phyloP scores from a whole-genome alignment of 1,284 basidiomycete genomes.

The Tylopilus sp. region DNA sequence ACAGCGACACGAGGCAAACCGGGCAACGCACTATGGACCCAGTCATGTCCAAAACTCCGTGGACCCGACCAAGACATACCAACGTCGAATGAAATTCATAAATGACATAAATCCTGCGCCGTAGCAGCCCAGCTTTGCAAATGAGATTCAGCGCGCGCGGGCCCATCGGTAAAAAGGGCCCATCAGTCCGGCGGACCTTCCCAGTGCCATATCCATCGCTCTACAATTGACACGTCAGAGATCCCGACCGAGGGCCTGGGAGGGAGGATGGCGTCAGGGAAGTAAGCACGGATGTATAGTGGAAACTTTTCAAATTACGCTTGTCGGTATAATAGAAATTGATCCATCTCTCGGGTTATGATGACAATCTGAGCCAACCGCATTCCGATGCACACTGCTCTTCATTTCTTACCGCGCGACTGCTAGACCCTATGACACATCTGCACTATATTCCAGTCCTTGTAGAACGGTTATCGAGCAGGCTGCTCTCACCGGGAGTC shows the following conservation, averaged over 20 bases:
- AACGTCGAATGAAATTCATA: slow-evolving; percentile 14
- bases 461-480: background rate
- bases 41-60: slow-evolving; percentile 11
- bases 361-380: background rate
- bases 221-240: slow-evolving; percentile 9
- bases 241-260: slow-evolving; percentile 10
- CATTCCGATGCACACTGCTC: slow-evolving; percentile 1
- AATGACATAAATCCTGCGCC: slow-evolving; percentile 1
- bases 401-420: slow-evolving; percentile 7
- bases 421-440: slow-evolving; percentile 19
- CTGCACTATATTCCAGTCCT: background rate
- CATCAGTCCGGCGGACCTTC: background rate
- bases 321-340: background rate
- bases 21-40: background rate
- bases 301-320: slow-evolving; percentile 7
- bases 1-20: background rate
- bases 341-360: slow-evolving; percentile 1
- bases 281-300: background rate
- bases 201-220: background rate
- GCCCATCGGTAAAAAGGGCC: background rate
- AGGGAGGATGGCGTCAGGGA: background rate
- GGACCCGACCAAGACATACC: background rate
- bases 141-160: slow-evolving; percentile 8
- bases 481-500: slow-evolving; percentile 5
- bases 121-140: slow-evolving; percentile 4